A percentile compares a stretch with the other conserved stretches of the same genome.
Evolutionary conservation across 2,329 filamentous ascomycete species (phyloP).

Genomic region (Penicillium freii): DNA sequence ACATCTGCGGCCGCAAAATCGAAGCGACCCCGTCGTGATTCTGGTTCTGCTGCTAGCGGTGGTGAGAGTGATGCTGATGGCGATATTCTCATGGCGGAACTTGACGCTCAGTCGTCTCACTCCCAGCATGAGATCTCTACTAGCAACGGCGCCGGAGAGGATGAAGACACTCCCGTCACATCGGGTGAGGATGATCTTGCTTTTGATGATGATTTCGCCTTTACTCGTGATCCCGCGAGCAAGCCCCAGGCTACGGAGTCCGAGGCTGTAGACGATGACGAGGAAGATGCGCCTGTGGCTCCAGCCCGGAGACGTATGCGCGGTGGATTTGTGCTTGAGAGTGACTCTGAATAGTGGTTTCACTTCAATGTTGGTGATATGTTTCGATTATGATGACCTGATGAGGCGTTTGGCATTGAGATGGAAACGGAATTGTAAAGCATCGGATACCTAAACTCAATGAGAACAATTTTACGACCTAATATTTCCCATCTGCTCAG

Average conservation of each 20-base stretch:
- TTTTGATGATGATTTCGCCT: conserved; percentile 37
- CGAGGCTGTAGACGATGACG: conserved; percentile 29
- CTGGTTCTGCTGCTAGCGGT: conserved; percentile 16
- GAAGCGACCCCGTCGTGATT: conserved; percentile 33
- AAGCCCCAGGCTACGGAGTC: conserved; percentile 9
- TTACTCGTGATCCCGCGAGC: conserved; percentile 27
- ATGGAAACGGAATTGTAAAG: conserved; percentile 6
- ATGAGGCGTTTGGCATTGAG: conserved; percentile 28
- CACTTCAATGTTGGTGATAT: neutral
- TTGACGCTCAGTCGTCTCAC: conserved; percentile 18
- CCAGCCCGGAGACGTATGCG: conserved; percentile 37
- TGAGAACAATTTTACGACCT: conserved; percentile 2
- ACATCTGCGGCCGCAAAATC: conserved; percentile 22
- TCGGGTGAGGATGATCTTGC: conserved; percentile 34
- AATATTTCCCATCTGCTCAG: neutral
- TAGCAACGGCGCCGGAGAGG: conserved; percentile 16
- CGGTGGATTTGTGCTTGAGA: conserved; percentile 45
- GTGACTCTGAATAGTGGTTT: conserved; percentile 41
- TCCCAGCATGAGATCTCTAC: conserved; percentile 18
- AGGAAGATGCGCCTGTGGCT: conserved; percentile 33
- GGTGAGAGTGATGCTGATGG: conserved; percentile 28
- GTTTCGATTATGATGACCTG: conserved; percentile 21
- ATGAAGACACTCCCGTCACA: conserved; percentile 26
- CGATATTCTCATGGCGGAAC: conserved; percentile 34
- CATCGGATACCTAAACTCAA: conserved; percentile 7